phyloP scores from a whole-genome alignment of 2,329 filamentous ascomycete species.

The Ceratocystis smalleyi region DNA sequence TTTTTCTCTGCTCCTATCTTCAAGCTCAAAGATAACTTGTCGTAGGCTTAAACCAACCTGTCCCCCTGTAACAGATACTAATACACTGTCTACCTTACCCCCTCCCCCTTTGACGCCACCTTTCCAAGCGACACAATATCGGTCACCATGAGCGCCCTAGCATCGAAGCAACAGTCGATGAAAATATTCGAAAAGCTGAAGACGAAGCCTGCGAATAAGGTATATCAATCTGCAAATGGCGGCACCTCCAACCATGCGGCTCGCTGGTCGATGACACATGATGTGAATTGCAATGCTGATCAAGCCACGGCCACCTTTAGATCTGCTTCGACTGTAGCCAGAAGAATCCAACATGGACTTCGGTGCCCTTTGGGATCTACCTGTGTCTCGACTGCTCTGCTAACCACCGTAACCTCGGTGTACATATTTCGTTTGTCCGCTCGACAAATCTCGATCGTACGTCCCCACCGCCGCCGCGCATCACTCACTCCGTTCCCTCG shows the following conservation, averaged over 20 bases:
- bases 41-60: not conserved
- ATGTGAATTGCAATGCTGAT: slow-evolving; percentile 13
- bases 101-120: slow-evolving; percentile 5
- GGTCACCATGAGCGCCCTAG: slow-evolving; percentile 44
- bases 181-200: slow-evolving; percentile 98
- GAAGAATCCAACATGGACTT: slow-evolving; percentile 98
- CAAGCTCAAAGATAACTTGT: not conserved
- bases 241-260: slow-evolving; percentile 1
- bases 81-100: not conserved
- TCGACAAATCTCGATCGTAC: slow-evolving; percentile 96
- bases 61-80: slow-evolving; percentile 5
- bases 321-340: slow-evolving; percentile 96
- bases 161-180: slow-evolving; percentile 86
- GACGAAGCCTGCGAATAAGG: slow-evolving; percentile 87
- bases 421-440: slow-evolving; percentile 97
- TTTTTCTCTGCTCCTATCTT: slow-evolving; percentile 6
- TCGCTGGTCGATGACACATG: not conserved
- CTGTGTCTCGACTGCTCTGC: slow-evolving; percentile 95
- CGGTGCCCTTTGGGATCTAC: slow-evolving; percentile 92
- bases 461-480: slow-evolving; percentile 26
- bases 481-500: not conserved
- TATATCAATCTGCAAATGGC: slow-evolving; percentile 27
- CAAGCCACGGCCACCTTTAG: slow-evolving; percentile 30
- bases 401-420: slow-evolving; percentile 91
- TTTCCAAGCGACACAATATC: not conserved